phyloP scores from a whole-genome alignment of 345 rosid species.

The Heritiera fomes region DNA sequence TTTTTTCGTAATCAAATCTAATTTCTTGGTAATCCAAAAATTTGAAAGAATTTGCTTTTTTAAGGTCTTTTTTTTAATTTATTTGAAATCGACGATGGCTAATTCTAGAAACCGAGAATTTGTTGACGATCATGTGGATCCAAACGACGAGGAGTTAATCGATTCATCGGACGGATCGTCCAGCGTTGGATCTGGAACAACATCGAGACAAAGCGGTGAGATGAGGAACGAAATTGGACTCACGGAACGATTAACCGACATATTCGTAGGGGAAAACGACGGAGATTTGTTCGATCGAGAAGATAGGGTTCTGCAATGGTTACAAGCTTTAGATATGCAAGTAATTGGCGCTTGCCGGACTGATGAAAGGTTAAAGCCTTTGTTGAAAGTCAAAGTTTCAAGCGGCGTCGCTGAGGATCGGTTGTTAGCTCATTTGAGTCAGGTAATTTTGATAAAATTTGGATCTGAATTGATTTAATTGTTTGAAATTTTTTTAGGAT shows the following conservation, averaged over 20 bases:
- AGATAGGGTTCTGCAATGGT: conserved; percentile 82
- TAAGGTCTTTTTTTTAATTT: conserved; percentile 23
- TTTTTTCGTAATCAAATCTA: neutral
- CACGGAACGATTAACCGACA: conserved; percentile 62
- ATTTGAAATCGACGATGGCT: conserved; percentile 43
- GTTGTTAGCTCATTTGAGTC: conserved; percentile 76
- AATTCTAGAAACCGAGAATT: conserved; percentile 47
- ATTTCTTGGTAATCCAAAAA: conserved; percentile 22
- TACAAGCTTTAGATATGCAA: conserved; percentile 89
- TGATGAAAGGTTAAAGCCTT: conserved; percentile 92
- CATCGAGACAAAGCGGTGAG: conserved; percentile 22
- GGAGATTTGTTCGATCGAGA: conserved; percentile 73
- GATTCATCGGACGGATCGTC: conserved; percentile 36
- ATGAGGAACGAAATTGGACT: conserved; percentile 38
- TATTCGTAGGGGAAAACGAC: conserved; percentile 48
- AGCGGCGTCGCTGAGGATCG: conserved; percentile 76
- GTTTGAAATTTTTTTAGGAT: neutral
- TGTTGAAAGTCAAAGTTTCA: conserved; percentile 69
- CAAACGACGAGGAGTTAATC: conserved; percentile 36
- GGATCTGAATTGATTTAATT: neutral
- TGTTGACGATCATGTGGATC: conserved; percentile 39
- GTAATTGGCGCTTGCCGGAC: conserved; percentile 95
- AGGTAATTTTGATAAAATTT: conserved; percentile 41
- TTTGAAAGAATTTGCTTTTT: neutral
- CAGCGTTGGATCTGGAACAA: conserved; percentile 43